Percentiles rank a stretch among this genome's conserved stretches.
Evolutionary conservation across 2,329 filamentous ascomycete genomes (phyloP).

Genomic region (Colletotrichum simmondsii): DNA sequence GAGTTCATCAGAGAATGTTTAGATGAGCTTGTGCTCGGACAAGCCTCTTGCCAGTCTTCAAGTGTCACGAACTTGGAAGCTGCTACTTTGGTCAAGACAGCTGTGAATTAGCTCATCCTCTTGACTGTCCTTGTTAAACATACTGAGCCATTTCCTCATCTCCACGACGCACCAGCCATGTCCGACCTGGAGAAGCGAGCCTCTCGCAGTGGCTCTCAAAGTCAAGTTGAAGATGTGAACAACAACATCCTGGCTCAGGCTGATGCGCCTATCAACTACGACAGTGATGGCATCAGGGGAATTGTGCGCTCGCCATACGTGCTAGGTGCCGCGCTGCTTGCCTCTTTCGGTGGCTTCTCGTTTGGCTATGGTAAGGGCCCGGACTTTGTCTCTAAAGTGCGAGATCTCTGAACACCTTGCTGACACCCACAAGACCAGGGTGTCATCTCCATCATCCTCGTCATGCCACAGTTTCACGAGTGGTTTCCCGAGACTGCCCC

Average conservation of each 20-base stretch:
- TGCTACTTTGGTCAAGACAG: background rate
- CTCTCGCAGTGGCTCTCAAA: background rate
- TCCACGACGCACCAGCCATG: background rate
- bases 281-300: conserved; percentile 42
- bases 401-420: background rate
- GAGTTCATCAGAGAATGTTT: background rate
- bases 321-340: conserved; percentile 54
- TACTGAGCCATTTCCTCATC: background rate
- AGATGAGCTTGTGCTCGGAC: background rate
- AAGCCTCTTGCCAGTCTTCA: background rate
- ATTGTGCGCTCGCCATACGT: conserved; percentile 50
- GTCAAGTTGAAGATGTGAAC: background rate
- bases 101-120: too few species aligned
- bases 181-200: background rate
- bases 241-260: background rate
- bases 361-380: conserved; percentile 44
- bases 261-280: conserved; percentile 38
- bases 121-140: background rate
- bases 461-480: conserved; percentile 55
- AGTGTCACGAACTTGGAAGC: background rate
- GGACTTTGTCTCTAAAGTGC: background rate
- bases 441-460: conserved; percentile 53
- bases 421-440: conserved; percentile 41
- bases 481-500: conserved; percentile 46
- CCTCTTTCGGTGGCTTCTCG: conserved; percentile 47